Evolutionary conservation across 2,329 filamentous ascomycete species (phyloP).

Genomic region (Colletotrichum zoysiae): DNA sequence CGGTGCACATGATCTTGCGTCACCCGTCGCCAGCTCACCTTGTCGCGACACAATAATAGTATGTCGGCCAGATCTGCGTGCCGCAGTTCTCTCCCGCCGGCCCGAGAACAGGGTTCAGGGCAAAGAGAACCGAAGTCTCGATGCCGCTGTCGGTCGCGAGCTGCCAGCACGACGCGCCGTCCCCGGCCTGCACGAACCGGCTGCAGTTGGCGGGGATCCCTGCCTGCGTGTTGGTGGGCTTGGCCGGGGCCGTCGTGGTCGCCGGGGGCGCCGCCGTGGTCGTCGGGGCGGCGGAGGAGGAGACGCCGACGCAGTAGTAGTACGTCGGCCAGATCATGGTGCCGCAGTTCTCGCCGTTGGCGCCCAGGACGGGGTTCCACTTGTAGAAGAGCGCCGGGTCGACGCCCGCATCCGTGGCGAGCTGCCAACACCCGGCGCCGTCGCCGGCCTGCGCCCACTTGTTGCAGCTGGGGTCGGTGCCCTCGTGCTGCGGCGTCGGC

Average conservation of each 20-base stretch:
- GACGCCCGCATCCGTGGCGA: constrained; percentile 25
- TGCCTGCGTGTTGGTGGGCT: constrained; percentile 19
- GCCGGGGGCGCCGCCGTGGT: constrained; percentile 6
- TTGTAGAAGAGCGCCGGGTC: constrained; percentile 12
- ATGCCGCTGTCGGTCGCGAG: constrained; percentile 2
- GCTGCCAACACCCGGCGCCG: constrained; percentile 19
- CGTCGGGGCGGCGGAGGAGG: neutral
- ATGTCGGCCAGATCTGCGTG: constrained; percentile 43
- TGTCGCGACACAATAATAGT: constrained; percentile 46
- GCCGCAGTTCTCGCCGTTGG: constrained; percentile 45
- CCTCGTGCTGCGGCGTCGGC: constrained; percentile 30
- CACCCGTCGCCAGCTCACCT: neutral
- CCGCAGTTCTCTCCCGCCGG: constrained; percentile 45
- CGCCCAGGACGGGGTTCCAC: constrained; percentile 35
- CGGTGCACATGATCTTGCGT: no score
- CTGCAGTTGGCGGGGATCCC: constrained; percentile 33
- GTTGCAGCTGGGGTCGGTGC: constrained; percentile 32
- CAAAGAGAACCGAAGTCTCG: constrained; percentile 6
- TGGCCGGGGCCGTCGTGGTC: constrained; percentile 10
- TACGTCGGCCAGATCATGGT: constrained; percentile 44
- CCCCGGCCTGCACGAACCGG: constrained; percentile 19
- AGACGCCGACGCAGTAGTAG: constrained; percentile 45
- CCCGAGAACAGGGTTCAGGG: constrained; percentile 34
- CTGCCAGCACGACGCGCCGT: no score
- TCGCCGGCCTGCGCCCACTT: constrained; percentile 32